These are phyloP conservation scores for Suillus weaverae DNA, from an alignment of 768 basidiomycete genomes.

Conservation along the genomic window DNA sequence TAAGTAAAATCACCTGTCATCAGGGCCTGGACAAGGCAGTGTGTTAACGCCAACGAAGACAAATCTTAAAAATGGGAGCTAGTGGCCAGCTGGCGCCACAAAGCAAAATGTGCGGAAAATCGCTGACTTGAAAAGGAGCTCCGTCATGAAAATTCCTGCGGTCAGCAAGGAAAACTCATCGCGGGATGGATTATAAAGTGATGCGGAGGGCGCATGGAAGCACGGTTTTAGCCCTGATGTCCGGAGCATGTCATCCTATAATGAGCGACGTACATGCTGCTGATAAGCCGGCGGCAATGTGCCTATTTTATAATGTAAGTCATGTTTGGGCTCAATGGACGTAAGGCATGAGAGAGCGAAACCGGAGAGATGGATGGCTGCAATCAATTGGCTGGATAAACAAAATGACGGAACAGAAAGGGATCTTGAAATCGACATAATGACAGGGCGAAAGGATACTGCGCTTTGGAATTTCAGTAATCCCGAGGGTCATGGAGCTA, in stretches of 20 bases:
- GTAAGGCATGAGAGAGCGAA: not conserved
- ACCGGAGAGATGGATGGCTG: not conserved
- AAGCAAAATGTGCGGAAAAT: not conserved
- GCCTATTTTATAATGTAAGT: constrained; percentile 1
- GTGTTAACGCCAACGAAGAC: constrained; percentile 1
- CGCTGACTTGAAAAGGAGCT: not conserved
- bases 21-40: not conserved
- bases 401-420: not conserved
- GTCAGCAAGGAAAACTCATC: not conserved
- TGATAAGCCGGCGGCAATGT: constrained; percentile 8
- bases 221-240: not conserved
- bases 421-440: constrained; percentile 4
- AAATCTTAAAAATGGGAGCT: not conserved
- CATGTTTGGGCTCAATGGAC: not conserved
- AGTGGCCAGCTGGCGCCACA: not conserved
- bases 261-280: not conserved
- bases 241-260: constrained; percentile 1
- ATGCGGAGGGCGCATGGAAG: not conserved
- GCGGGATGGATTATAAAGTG: not conserved
- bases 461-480: not conserved
- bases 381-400: not conserved
- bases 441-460: not conserved
- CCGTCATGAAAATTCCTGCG: not conserved
- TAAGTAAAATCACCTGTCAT: constrained; percentile 2
- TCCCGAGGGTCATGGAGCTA: not conserved